Conservation (phyloP, 352 stramenopile genomes). For the Nothophytophthora sp. region DNA sequence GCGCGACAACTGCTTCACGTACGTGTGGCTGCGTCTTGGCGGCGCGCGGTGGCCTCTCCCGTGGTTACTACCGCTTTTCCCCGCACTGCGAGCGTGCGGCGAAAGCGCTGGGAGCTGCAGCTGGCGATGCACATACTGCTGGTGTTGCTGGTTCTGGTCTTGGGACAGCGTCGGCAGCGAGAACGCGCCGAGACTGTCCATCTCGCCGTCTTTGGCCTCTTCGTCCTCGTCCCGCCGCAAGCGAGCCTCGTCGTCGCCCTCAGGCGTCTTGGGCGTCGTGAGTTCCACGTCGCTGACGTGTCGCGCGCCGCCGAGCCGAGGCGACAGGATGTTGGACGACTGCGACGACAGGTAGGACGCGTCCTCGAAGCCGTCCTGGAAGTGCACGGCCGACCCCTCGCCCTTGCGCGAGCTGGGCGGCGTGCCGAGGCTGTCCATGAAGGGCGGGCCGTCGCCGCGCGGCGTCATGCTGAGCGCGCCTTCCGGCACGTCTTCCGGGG, state of each 20-base stretch:
- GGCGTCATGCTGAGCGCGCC: conserved; percentile 22
- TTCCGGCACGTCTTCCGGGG: conserved; percentile 14
- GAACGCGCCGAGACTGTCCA: conserved; percentile 13
- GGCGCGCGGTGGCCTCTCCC: too few relatives aligned
- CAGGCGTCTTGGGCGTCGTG: conserved; percentile 31
- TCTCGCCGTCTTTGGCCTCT: neutral
- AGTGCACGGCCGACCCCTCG: conserved; percentile 25
- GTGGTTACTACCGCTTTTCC: conserved; percentile 21
- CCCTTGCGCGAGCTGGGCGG: conserved; percentile 22
- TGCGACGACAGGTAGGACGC: conserved; percentile 24
- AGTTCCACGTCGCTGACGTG: conserved; percentile 16
- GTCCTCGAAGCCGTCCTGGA: conserved; percentile 11
- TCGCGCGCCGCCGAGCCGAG: conserved; percentile 1
- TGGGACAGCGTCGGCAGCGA: conserved; percentile 23
- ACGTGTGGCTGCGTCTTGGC: conserved; percentile 31
- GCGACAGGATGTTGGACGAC: conserved; percentile 30
- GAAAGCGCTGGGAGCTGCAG: conserved; percentile 60
- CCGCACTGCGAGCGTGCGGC: conserved; percentile 27
- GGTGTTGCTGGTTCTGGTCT: conserved; percentile 32
- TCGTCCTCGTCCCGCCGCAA: conserved; percentile 3
- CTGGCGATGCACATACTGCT: conserved; percentile 73
- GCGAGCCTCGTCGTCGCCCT: neutral
- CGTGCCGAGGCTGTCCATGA: conserved; percentile 24
- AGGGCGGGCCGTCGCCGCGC: conserved; percentile 9
- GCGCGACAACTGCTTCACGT: conserved; percentile 39